Percentiles rank a stretch among this genome's conserved stretches.
These are phyloP conservation scores for Boletus reticuloceps DNA, from an alignment of 768 basidiomycete genomes.

Conservation along the genomic window DNA sequence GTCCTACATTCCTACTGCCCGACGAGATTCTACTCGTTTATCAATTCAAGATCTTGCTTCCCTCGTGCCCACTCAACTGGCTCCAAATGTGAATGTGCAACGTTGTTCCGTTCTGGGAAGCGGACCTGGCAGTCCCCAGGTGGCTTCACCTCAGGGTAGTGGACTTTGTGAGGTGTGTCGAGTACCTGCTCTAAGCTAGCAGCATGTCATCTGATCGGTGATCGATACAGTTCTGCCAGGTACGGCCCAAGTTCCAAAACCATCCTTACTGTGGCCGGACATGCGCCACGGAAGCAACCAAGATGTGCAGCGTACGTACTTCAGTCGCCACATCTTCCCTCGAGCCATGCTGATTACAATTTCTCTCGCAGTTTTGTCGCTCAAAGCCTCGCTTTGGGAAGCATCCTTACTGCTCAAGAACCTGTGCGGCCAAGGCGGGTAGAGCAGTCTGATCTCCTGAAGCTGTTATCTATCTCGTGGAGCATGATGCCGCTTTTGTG, in stretches of 20 bases:
- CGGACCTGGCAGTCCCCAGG: background rate
- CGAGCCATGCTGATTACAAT: slow-evolving; percentile 3
- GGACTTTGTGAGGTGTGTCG: slow-evolving; percentile 31
- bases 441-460: slow-evolving; percentile 10
- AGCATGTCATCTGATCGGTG: slow-evolving; percentile 6
- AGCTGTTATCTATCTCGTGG: background rate
- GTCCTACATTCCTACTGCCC: slow-evolving; percentile 24
- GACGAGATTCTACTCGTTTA: slow-evolving; percentile 28
- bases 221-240: slow-evolving; percentile 46
- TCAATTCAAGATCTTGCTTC: slow-evolving; percentile 33
- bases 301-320: slow-evolving; percentile 26
- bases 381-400: slow-evolving; percentile 32
- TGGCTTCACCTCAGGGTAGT: slow-evolving; percentile 4
- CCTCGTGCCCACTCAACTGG: slow-evolving; percentile 8
- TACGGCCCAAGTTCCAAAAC: slow-evolving; percentile 56
- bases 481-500: background rate
- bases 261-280: slow-evolving; percentile 66
- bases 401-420: slow-evolving; percentile 33
- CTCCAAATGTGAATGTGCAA: slow-evolving; percentile 3
- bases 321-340: background rate
- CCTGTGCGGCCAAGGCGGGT: slow-evolving; percentile 27
- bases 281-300: slow-evolving; percentile 49
- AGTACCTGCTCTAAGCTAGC: background rate
- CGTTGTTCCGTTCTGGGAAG: slow-evolving; percentile 1
- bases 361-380: slow-evolving; percentile 24